phyloP scores from a whole-genome alignment of 2,329 filamentous ascomycete genomes.

The Aspergillus unguis region DNA sequence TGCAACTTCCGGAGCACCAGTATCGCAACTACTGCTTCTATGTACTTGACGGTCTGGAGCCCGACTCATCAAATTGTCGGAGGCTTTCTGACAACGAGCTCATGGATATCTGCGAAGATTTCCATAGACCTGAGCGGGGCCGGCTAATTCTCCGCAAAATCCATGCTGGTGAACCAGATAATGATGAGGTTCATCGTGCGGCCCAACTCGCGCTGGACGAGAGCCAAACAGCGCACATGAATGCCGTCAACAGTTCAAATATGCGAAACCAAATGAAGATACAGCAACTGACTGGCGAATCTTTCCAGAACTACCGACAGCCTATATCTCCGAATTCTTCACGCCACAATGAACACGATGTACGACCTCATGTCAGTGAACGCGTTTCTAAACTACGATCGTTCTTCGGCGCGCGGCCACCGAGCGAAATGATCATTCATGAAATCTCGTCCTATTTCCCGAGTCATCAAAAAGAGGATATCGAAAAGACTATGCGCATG shows the following conservation, averaged over 20 bases:
- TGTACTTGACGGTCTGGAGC: constrained; percentile 79
- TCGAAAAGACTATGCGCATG: constrained; percentile 90
- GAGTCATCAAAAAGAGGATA: constrained; percentile 87
- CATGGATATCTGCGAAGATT: constrained; percentile 85
- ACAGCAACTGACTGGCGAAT: constrained; percentile 83
- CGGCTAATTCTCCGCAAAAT: constrained; percentile 88
- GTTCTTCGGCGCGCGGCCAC: constrained; percentile 88
- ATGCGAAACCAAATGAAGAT: constrained; percentile 82
- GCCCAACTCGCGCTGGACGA: constrained; percentile 89
- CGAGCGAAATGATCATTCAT: constrained; percentile 94
- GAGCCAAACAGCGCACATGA: constrained; percentile 67
- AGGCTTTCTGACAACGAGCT: constrained; percentile 82
- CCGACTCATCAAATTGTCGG: constrained; percentile 75
- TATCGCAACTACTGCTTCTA: constrained; percentile 97
- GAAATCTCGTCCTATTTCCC: constrained; percentile 97
- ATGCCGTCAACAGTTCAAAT: constrained; percentile 59
- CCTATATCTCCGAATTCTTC: constrained; percentile 71
- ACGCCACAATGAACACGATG: constrained; percentile 32
- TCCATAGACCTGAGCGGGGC: constrained; percentile 79
- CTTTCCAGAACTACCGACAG: constrained; percentile 78
- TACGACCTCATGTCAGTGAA: constrained; percentile 25
- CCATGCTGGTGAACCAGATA: constrained; percentile 84
- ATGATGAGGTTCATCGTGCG: constrained; percentile 79
- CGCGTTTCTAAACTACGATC: constrained; percentile 44
- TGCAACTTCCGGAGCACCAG: constrained; percentile 82